Conservation (phyloP, 345 rosid species). For the Linum tenue region DNA sequence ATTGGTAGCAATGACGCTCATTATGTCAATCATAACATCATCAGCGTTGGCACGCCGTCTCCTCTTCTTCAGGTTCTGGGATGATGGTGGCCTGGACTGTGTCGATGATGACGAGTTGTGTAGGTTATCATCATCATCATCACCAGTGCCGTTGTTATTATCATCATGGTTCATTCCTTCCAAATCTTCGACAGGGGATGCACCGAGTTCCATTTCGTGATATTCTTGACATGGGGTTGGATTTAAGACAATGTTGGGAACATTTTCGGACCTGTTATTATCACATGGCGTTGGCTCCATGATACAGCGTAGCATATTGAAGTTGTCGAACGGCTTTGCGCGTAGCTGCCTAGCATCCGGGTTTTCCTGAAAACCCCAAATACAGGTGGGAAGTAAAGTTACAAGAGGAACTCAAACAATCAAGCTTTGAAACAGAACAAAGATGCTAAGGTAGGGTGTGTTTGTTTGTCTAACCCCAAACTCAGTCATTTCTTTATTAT, state of each 20-base stretch:
- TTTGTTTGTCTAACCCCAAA: too few species aligned
- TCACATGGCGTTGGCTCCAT: slow-evolving; percentile 9
- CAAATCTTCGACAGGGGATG: not conserved
- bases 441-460: too few species aligned
- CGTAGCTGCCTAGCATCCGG: slow-evolving; percentile 5
- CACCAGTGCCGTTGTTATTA: too few species aligned
- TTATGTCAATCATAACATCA: slow-evolving; percentile 10
- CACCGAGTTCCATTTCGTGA: not conserved
- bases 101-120: slow-evolving; percentile 11
- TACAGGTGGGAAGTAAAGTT: too few species aligned
- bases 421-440: too few species aligned
- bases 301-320: slow-evolving; percentile 3
- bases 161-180: slow-evolving; percentile 9
- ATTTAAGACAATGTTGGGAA: not conserved
- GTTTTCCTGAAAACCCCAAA: slow-evolving; percentile 10
- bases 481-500: too few species aligned
- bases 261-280: not conserved
- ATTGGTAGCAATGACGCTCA: slow-evolving; percentile 14
- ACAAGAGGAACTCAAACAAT: too few species aligned
- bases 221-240: not conserved
- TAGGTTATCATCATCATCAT: not conserved
- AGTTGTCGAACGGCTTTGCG: slow-evolving; percentile 9
- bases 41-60: not conserved
- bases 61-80: slow-evolving; percentile 3
- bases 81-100: slow-evolving; percentile 12